Base-by-base conservation (phyloP, 2,329 filamentous ascomycete genomes). In the Tolypocladium endophyticum region DNA sequence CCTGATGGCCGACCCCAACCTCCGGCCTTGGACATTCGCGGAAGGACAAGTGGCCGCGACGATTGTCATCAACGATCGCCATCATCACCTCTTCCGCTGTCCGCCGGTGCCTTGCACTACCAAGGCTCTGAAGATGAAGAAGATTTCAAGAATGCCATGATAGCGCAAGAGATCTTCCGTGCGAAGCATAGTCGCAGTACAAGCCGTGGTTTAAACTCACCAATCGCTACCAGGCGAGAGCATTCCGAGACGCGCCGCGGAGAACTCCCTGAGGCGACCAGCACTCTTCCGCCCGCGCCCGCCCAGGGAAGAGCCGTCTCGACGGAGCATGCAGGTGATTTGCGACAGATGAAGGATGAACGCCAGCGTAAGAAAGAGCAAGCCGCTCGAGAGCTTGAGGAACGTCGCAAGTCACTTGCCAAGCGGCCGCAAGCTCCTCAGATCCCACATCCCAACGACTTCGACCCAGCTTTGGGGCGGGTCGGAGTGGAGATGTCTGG, bases 331-430 rank as follows among this genome's bases (percentile, higher is more conserved):
- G 76, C 75, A 20, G 82, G 82, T 4, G 84, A 87, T 61, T 68
- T 85, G 60, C 79, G 76, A 61, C 71, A 77, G 60, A 79, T 81
- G 66, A 86, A 79, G 66, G 80, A 84, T 39, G 86, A 89, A 61
- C 78, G 83, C 55, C 82, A 84, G 61, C 74, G 81, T 55, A 88
- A 87, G 73, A 90, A 87, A 73, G 88, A 91, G 64, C 78, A 86
- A 56, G 89, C 89, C 12, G 91, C 92, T 9, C 86, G 88, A 55
- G 92, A 97, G 72, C 82, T 97, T 0, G 92, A 97, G 72, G 90
- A 94, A 68, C 86, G 93, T 35, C 87, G 93, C 60, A 85, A 89
- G 69, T 97, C 93, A 18, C 79, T 96, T 33, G 90, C 89, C 25
- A 84, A 90, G 59, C 84, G 91, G 56, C 89, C 91, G 4, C 89